A percentile compares a stretch with the other conserved stretches of the same genome.
These are phyloP conservation scores for Euphorbia schlechtendalii DNA, from an alignment of 441 rosid species.

Conservation along the genomic window DNA sequence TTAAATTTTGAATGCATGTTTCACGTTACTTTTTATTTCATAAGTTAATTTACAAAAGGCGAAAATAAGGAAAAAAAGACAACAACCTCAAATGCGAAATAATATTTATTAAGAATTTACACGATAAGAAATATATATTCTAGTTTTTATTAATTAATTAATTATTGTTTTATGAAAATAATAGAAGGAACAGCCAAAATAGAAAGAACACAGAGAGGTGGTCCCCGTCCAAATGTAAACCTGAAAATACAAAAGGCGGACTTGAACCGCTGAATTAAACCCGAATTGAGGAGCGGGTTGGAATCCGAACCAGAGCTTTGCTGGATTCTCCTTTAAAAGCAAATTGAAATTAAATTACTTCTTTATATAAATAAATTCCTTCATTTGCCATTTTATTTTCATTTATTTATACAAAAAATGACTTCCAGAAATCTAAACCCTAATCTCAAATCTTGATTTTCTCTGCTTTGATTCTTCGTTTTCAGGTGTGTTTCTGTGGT, in stretches of 20 bases:
- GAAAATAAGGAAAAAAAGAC: too few relatives aligned
- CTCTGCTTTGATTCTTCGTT: slow-evolving; percentile 16
- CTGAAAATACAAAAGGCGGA: slow-evolving; percentile 31
- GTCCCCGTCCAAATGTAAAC: not conserved
- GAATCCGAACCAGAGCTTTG: slow-evolving; percentile 35
- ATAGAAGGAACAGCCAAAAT: too few relatives aligned
- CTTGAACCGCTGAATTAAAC: slow-evolving; percentile 27
- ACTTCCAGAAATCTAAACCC: slow-evolving; percentile 19
- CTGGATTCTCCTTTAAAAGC: slow-evolving; percentile 30
- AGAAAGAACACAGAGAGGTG: too few relatives aligned
- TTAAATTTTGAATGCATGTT: too few relatives aligned
- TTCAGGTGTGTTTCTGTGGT: slow-evolving; percentile 18
- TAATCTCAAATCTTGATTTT: slow-evolving; percentile 7
- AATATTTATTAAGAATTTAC: too few relatives aligned
- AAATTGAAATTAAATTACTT: slow-evolving; percentile 11
- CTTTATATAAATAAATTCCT: not conserved
- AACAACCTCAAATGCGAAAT: too few relatives aligned
- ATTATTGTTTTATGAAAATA: too few relatives aligned
- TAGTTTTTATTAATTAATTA: too few relatives aligned
- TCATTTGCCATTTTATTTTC: not conserved
- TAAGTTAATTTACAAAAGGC: too few relatives aligned
- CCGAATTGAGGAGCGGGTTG: slow-evolving; percentile 28
- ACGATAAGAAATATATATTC: too few relatives aligned
- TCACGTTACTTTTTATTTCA: too few relatives aligned
- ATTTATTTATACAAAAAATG: not conserved